phyloP scores from a whole-genome alignment of 2,329 filamentous ascomycete genomes.

The Ophiocordyceps camponoti-floridani region DNA sequence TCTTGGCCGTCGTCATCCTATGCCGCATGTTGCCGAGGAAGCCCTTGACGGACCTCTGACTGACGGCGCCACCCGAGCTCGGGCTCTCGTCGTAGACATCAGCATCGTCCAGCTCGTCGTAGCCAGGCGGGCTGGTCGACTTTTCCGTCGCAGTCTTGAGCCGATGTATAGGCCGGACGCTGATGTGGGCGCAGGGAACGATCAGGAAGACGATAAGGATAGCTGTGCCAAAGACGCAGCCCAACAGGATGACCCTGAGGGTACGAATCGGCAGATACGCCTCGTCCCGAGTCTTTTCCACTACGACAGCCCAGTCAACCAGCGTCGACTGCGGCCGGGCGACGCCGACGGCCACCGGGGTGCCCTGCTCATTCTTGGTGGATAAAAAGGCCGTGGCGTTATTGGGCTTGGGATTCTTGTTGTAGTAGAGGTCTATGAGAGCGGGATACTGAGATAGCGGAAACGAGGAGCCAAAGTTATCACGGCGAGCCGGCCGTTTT shows the following conservation, averaged over 20 bases:
- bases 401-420: conserved; percentile 28
- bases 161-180: conserved; percentile 62
- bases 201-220: conserved; percentile 55
- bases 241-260: conserved; percentile 64
- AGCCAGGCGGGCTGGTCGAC: conserved; percentile 49
- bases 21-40: conserved; percentile 19
- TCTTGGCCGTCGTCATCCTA: conserved; percentile 16
- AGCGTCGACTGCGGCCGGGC: conserved; percentile 49
- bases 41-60: conserved; percentile 25
- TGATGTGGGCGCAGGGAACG: conserved; percentile 65
- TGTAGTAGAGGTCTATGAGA: conserved; percentile 39
- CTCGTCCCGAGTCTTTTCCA: conserved; percentile 60
- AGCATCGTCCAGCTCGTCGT: conserved; percentile 20
- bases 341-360: conserved; percentile 61
- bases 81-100: conserved; percentile 26
- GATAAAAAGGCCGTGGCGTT: conserved; percentile 52
- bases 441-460: conserved; percentile 43
- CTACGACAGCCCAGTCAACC: conserved; percentile 66
- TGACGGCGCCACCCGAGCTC: conserved; percentile 22
- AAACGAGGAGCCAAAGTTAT: conserved; percentile 28
- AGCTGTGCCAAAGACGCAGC: conserved; percentile 69
- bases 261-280: conserved; percentile 59
- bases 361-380: conserved; percentile 54
- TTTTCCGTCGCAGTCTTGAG: conserved; percentile 60
- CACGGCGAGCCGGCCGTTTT: not conserved